Evolutionary conservation across 768 basidiomycete species (phyloP).

Genomic region (Tricholoma saponaceum): DNA sequence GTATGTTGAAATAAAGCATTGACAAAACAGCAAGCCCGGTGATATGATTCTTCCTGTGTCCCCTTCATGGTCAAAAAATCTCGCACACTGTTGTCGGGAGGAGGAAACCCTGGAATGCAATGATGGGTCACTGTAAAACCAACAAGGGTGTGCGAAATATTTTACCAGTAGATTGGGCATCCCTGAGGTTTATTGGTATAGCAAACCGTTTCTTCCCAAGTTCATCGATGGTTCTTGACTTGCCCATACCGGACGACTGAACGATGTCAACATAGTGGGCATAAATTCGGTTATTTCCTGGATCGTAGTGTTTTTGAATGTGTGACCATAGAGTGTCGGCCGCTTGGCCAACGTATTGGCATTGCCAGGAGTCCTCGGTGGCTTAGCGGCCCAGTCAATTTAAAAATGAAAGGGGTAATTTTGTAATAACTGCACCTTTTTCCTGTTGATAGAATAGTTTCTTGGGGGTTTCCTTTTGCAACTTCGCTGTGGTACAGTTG

Average conservation of each 20-base stretch:
- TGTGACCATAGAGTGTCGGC: too few species aligned
- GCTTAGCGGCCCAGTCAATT: background rate
- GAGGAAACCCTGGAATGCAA: background rate
- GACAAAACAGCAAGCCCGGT: background rate
- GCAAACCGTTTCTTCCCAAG: background rate
- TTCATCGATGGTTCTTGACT: conserved; percentile 6
- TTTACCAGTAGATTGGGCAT: conserved; percentile 1
- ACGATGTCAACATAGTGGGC: background rate
- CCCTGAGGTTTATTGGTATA: conserved; percentile 14
- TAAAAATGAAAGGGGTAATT: background rate
- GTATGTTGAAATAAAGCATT: background rate
- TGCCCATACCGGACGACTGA: too few species aligned
- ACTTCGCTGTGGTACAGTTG: too few species aligned
- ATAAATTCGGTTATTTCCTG: too few species aligned
- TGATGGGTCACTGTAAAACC: background rate
- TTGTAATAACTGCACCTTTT: background rate
- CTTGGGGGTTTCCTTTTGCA: too few species aligned
- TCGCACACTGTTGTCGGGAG: background rate
- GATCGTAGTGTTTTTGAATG: too few species aligned
- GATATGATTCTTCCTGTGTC: background rate
- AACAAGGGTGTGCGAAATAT: background rate
- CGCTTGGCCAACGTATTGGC: background rate
- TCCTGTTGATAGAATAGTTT: background rate
- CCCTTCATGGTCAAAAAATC: background rate
- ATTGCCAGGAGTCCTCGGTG: too few species aligned